Base-by-base conservation (phyloP, 2,329 filamentous ascomycete species). In the Colletotrichum siamense region DNA sequence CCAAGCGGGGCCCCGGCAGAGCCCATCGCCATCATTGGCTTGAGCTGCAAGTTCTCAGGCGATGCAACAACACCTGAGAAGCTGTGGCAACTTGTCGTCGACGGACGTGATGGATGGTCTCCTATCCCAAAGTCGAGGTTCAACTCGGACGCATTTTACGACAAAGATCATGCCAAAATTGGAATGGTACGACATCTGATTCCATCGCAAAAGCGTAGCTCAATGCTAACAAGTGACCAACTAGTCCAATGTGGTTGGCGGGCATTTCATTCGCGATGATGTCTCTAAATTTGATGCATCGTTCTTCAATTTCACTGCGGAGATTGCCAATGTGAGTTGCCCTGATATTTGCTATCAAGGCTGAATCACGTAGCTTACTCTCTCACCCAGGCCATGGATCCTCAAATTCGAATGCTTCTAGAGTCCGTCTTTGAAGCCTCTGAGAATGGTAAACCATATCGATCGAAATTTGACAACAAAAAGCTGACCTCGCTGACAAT, bases 11-110 rank as follows among this genome's bases (percentile, higher is more conserved):
- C 16, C 4, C 67, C 52, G 7, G 22, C n/a, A n/a, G 62, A 75
- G 30, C 78, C 79, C 4, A 77, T 81, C 30, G 79, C 79, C 62
- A 69, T 81, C 55, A 76, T 80, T 39, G 79, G 79, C 8, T 78
- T 80, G 73, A 76, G 79, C 3, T 80, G 79, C 62, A 78, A 77
- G n/a, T 77, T 80, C 9, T 76, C 79, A 9, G 79, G 79, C 8
- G 70, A 74, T 12, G 74, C 77, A 13, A 73, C 71, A 13, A 77
- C 55, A 9, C 78, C 78, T 2, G 70, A 76, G 10, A 78, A 79
- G 28, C 65, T 81, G 22, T 81, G 79, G 79, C 12, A 73, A 39
- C 39, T 76, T 10, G 36, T 72, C 6, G 62, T 39, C 6, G n/a
- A 72, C 2, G 69, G 69, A 24, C 26, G 63, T 18, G 55, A 64